Conservation (phyloP, 352 stramenopile genomes). For the Globisporangium recalcitrans region DNA sequence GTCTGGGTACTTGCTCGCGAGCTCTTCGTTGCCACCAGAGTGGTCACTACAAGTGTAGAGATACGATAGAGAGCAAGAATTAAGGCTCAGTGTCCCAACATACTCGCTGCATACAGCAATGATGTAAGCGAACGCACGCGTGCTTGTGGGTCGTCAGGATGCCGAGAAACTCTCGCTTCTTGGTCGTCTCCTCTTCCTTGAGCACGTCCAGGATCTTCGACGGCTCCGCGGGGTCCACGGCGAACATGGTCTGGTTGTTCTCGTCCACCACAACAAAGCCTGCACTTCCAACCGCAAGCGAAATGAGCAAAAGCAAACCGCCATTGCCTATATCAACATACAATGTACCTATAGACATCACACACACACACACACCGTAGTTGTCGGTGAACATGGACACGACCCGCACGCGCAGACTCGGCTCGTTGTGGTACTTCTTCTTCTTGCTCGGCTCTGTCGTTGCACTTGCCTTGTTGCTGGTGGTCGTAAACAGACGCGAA, state of each 20-base stretch:
- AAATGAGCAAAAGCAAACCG: background rate
- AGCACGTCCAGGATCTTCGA: slow-evolving; percentile 58
- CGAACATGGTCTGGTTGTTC: slow-evolving; percentile 79
- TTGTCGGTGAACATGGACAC: slow-evolving; percentile 83
- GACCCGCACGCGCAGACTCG: slow-evolving; percentile 76
- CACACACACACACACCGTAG: slow-evolving; percentile 38
- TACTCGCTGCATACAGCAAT: background rate
- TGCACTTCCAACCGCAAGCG: slow-evolving; percentile 9
- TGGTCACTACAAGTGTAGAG: slow-evolving; percentile 50
- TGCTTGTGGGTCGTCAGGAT: slow-evolving; percentile 94
- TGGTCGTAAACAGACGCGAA: slow-evolving; percentile 4
- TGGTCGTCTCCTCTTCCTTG: slow-evolving; percentile 56
- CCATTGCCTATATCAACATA: background rate
- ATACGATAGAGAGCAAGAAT: background rate
- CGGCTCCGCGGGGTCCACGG: slow-evolving; percentile 67
- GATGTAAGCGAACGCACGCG: slow-evolving; percentile 35
- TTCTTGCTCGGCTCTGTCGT: slow-evolving; percentile 8
- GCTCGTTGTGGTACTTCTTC: slow-evolving; percentile 63
- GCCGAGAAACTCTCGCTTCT: slow-evolving; percentile 68
- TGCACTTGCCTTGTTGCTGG: background rate
- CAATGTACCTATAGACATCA: background rate
- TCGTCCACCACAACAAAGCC: slow-evolving; percentile 79
- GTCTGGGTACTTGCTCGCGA: slow-evolving; percentile 57
- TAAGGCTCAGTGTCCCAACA: background rate
- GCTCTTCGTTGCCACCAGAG: slow-evolving; percentile 64